Conservation (phyloP, 352 stramenopile genomes). For the Globisporangium acanthophoron region DNA sequence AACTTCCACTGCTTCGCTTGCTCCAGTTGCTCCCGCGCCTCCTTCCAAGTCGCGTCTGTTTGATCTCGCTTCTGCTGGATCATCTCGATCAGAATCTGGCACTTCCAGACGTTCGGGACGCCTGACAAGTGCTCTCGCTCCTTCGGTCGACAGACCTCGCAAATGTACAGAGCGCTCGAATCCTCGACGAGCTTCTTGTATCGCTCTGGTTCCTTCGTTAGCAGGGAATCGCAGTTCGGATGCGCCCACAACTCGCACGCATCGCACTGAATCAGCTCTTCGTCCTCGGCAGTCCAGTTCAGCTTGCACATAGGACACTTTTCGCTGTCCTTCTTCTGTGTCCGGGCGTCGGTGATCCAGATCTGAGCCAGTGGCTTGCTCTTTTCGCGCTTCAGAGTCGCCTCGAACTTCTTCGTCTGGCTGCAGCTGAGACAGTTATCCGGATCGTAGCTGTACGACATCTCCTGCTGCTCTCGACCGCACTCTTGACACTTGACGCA, state of each 20-base stretch:
- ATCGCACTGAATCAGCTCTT: slow-evolving; percentile 86
- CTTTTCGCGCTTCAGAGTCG: slow-evolving; percentile 38
- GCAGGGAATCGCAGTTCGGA: slow-evolving; percentile 59
- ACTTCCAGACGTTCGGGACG: slow-evolving; percentile 43
- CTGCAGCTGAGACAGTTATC: slow-evolving; percentile 57
- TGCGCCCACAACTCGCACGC: slow-evolving; percentile 83
- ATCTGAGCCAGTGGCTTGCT: slow-evolving; percentile 51
- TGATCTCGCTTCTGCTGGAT: slow-evolving; percentile 66
- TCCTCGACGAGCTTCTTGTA: slow-evolving; percentile 69
- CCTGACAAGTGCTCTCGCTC: slow-evolving; percentile 42
- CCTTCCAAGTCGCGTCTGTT: slow-evolving; percentile 62
- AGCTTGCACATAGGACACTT: slow-evolving; percentile 72
- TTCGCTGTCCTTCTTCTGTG: slow-evolving; percentile 55
- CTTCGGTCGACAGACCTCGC: slow-evolving; percentile 54
- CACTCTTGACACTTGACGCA: slow-evolving; percentile 68
- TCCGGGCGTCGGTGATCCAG: slow-evolving; percentile 44
- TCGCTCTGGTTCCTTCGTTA: slow-evolving; percentile 48
- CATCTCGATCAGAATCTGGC: slow-evolving; percentile 59
- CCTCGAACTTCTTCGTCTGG: slow-evolving; percentile 42
- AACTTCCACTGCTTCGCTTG: slow-evolving; percentile 62
- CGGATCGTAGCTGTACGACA: slow-evolving; percentile 61
- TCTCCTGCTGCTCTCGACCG: slow-evolving; percentile 29
- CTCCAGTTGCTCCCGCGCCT: slow-evolving; percentile 46
- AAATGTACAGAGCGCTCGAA: slow-evolving; percentile 68
- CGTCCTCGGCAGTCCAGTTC: slow-evolving; percentile 67